phyloP scores from a whole-genome alignment of 2,329 filamentous ascomycete genomes.

The Arthrobotrys sinensis region DNA sequence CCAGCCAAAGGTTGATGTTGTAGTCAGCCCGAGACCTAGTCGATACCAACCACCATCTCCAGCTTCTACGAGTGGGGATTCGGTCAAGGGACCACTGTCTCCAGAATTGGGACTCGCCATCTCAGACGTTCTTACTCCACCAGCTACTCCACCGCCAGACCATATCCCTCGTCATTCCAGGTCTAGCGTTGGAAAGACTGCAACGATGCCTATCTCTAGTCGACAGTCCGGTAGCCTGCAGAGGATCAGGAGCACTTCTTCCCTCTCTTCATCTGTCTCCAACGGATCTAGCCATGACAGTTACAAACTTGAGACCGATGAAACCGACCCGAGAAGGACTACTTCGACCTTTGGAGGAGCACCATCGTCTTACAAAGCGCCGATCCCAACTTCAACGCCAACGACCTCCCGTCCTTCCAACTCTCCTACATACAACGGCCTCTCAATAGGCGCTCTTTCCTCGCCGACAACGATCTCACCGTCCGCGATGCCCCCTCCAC shows the following conservation, averaged over 20 bases:
- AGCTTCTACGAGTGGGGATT: conserved; percentile 68
- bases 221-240: conserved; percentile 42
- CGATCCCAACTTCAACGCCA: conserved; percentile 6
- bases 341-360: conserved; percentile 23
- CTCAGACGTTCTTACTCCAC: conserved; percentile 52
- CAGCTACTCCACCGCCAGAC: conserved; percentile 54
- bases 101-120: conserved; percentile 52
- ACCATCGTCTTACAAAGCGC: conserved; percentile 32
- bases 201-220: conserved; percentile 10
- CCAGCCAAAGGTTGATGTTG: conserved; percentile 19
- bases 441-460: conserved; percentile 63
- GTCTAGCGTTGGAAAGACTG: conserved; percentile 46
- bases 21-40: conserved; percentile 35
- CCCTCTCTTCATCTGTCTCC: conserved; percentile 47
- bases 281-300: conserved; percentile 43
- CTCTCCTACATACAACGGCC: conserved; percentile 63
- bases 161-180: conserved; percentile 42
- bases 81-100: conserved; percentile 43
- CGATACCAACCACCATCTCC: conserved; percentile 68
- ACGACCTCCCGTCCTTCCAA: conserved; percentile 63
- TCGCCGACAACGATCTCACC: conserved; percentile 21
- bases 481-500: conserved; percentile 44
- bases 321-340: conserved; percentile 43
- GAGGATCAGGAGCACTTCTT: conserved; percentile 56
- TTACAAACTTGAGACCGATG: conserved; percentile 39